Conservation (phyloP, 2,329 filamentous ascomycete species). For the Fusarium falciforme region DNA sequence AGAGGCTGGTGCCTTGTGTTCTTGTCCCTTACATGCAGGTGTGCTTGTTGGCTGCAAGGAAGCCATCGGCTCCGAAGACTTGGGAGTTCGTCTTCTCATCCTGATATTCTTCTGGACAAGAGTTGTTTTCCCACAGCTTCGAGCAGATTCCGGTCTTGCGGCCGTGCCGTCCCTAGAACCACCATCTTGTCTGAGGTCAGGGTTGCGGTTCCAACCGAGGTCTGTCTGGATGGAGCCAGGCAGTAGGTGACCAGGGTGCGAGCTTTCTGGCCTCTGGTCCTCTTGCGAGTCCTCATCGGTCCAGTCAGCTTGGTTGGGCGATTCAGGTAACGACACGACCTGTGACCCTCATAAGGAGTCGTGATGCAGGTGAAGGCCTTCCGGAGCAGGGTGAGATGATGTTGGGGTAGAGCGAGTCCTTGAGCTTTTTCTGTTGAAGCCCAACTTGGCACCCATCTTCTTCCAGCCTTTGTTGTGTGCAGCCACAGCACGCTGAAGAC, state of each 20-base stretch:
- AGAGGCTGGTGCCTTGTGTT: background rate
- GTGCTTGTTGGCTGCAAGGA: background rate
- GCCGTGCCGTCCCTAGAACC: slow-evolving; percentile 58
- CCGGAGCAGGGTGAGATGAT: slow-evolving; percentile 56
- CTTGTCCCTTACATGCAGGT: slow-evolving; percentile 9
- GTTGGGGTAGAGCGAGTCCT: slow-evolving; percentile 57
- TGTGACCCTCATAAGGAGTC: slow-evolving; percentile 68
- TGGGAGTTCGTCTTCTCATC: slow-evolving; percentile 36
- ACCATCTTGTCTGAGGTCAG: slow-evolving; percentile 41
- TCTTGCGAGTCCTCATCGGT: slow-evolving; percentile 27
- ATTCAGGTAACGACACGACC: slow-evolving; percentile 64
- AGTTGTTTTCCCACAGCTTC: slow-evolving; percentile 23
- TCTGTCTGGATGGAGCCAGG: slow-evolving; percentile 37
- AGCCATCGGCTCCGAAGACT: slow-evolving; percentile 16
- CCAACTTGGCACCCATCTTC: slow-evolving; percentile 71
- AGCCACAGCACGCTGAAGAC: slow-evolving; percentile 64
- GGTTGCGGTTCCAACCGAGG: slow-evolving; percentile 32
- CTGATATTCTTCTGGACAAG: slow-evolving; percentile 41
- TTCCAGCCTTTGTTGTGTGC: slow-evolving; percentile 72
- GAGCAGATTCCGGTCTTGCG: slow-evolving; percentile 55
- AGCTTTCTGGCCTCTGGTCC: slow-evolving; percentile 55
- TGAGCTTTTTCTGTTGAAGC: slow-evolving; percentile 65
- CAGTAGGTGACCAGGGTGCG: slow-evolving; percentile 58
- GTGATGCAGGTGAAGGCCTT: slow-evolving; percentile 49
- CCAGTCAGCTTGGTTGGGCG: slow-evolving; percentile 43